Percentiles rank a stretch among this genome's conserved stretches.
Conservation (phyloP, 202 grass and related monocot species). For the Schoenoplectus triqueter region DNA sequence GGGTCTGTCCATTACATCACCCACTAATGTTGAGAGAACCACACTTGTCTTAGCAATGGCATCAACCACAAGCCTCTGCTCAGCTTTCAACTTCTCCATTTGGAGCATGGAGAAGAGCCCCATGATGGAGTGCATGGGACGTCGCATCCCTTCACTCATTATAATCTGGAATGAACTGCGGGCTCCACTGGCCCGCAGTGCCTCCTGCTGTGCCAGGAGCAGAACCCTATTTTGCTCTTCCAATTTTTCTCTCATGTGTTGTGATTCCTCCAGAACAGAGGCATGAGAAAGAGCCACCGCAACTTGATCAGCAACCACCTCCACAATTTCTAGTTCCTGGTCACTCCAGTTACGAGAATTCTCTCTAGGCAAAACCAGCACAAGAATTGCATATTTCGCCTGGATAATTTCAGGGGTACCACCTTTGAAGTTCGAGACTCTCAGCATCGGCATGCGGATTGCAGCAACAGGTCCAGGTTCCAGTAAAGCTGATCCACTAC, state of each 20-base stretch:
- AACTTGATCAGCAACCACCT: conserved; percentile 94
- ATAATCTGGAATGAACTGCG: conserved; percentile 80
- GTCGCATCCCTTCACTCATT: conserved; percentile 87
- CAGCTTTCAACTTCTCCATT: conserved; percentile 71
- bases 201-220: conserved; percentile 65
- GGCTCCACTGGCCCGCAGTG: conserved; percentile 71
- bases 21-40: conserved; percentile 79
- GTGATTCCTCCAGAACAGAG: conserved; percentile 85
- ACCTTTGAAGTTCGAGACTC: conserved; percentile 89
- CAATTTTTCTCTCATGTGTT: conserved; percentile 82
- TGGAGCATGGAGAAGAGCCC: conserved; percentile 91
- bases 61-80: conserved; percentile 83
- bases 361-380: conserved; percentile 66
- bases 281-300: conserved; percentile 94
- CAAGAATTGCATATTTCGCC: conserved; percentile 82
- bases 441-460: conserved; percentile 92
- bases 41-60: conserved; percentile 69
- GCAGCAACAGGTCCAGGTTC: conserved; percentile 69
- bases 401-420: conserved; percentile 79
- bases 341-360: conserved; percentile 57
- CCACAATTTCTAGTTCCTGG: conserved; percentile 84
- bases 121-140: conserved; percentile 84
- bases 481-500: conserved; percentile 43
- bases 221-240: conserved; percentile 70
- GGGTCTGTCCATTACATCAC: conserved; percentile 83